phyloP scores from a whole-genome alignment of 2,329 filamentous ascomycete species.

The Aspergillus sergii region DNA sequence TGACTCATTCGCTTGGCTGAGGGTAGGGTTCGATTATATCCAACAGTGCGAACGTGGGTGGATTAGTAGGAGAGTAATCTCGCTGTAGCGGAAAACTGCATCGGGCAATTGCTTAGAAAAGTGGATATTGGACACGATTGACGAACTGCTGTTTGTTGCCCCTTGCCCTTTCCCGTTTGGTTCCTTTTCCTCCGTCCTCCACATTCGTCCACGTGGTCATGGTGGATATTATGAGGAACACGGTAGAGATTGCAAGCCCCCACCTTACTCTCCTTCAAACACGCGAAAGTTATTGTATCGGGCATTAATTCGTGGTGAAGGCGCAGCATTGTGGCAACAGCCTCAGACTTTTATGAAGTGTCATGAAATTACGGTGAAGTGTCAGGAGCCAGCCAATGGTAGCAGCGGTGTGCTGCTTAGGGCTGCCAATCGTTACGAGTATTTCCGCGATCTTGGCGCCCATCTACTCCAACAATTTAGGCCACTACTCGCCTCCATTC shows the following conservation, averaged over 20 bases:
- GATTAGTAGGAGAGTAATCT: background rate
- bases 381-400: background rate
- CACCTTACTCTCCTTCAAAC: background rate
- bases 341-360: background rate
- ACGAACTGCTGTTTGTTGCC: background rate
- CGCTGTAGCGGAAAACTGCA: background rate
- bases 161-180: background rate
- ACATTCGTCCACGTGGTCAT: background rate
- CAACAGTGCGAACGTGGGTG: too few relatives aligned
- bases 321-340: background rate
- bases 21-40: background rate
- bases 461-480: background rate
- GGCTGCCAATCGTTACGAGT: background rate
- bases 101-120: background rate
- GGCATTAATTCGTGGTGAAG: background rate
- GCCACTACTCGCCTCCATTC: background rate
- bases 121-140: background rate
- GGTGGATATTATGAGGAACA: background rate
- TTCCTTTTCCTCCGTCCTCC: background rate
- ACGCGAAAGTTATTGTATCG: background rate
- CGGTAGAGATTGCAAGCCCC: background rate
- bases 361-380: background rate
- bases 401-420: background rate
- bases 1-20: background rate
- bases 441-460: background rate